phyloP scores from a whole-genome alignment of 2,329 filamentous ascomycete genomes.

The Trichoderma breve region DNA sequence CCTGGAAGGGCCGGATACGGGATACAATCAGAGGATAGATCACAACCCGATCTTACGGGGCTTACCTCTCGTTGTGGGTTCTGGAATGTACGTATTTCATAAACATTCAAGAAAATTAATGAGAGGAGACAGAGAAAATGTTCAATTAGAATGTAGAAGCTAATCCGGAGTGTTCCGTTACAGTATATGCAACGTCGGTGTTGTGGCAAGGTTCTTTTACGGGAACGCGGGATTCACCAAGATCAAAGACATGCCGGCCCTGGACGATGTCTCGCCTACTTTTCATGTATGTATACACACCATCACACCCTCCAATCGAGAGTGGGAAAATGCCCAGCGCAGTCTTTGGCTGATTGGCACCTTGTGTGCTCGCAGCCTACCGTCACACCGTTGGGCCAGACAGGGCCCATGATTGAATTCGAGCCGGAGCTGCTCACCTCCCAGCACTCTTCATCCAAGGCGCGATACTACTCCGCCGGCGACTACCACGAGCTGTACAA shows the following conservation, averaged over 20 bases:
- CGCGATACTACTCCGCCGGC: slow-evolving; percentile 64
- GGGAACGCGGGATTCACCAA: slow-evolving; percentile 59
- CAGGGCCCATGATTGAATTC: slow-evolving; percentile 40
- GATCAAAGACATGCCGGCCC: slow-evolving; percentile 45
- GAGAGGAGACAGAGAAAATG: background rate
- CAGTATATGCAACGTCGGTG: slow-evolving; percentile 59
- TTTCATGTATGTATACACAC: slow-evolving; percentile 45
- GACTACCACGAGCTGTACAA: slow-evolving; percentile 78
- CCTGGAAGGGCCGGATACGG: slow-evolving; percentile 36
- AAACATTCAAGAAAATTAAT: background rate
- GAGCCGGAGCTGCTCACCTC: slow-evolving; percentile 41
- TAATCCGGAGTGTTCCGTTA: background rate
- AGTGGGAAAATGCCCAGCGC: no score
- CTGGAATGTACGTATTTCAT: slow-evolving; percentile 51
- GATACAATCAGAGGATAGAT: slow-evolving; percentile 40
- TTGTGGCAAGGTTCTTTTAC: slow-evolving; percentile 67
- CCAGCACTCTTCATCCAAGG: slow-evolving; percentile 41
- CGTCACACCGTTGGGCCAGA: slow-evolving; percentile 50
- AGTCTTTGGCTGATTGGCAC: background rate
- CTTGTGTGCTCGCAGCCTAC: slow-evolving; percentile 44
- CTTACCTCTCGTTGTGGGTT: slow-evolving; percentile 58
- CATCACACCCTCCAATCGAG: background rate
- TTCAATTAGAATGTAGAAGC: background rate
- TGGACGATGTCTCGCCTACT: slow-evolving; percentile 45
- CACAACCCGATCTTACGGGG: slow-evolving; percentile 72